Percentiles rank a stretch among this genome's conserved stretches.
These are phyloP conservation scores for Umbelopsis vinacea DNA, from an alignment of 192 early-diverging fungal species.

Conservation along the genomic window DNA sequence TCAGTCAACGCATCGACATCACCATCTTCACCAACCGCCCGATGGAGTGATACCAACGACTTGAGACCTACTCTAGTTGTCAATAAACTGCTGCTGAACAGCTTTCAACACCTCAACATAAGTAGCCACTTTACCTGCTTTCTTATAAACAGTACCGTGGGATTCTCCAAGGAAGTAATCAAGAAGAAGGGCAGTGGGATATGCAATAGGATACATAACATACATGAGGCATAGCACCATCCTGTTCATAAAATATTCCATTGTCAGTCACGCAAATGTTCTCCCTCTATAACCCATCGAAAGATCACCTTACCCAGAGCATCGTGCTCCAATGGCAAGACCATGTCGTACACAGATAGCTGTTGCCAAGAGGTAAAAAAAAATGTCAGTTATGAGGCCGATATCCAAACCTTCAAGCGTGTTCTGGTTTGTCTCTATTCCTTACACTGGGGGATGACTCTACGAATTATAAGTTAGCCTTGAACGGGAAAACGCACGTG, in stretches of 20 bases:
- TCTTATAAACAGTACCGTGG: conserved; percentile 88
- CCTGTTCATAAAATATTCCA: conserved; percentile 45
- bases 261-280: neutral
- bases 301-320: conserved; percentile 23
- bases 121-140: conserved; percentile 47
- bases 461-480: conserved; percentile 21
- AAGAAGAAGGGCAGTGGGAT: conserved; percentile 87
- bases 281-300: neutral
- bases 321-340: conserved; percentile 80
- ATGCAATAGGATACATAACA: conserved; percentile 73
- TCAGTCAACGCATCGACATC: conserved; percentile 69
- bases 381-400: neutral
- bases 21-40: conserved; percentile 51
- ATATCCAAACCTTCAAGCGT: neutral
- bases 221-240: conserved; percentile 70
- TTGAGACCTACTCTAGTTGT: conserved; percentile 60
- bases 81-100: neutral
- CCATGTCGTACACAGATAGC: conserved; percentile 93
- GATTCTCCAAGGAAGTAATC: conserved; percentile 87
- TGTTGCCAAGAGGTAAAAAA: conserved; percentile 19
- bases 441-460: conserved; percentile 80
- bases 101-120: neutral
- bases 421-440: neutral
- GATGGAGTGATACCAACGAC: conserved; percentile 77
- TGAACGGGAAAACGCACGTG: conserved; percentile 1